Evolutionary conservation across 768 basidiomycete genomes (phyloP).

Genomic region (Xerocomellus amylosporus): DNA sequence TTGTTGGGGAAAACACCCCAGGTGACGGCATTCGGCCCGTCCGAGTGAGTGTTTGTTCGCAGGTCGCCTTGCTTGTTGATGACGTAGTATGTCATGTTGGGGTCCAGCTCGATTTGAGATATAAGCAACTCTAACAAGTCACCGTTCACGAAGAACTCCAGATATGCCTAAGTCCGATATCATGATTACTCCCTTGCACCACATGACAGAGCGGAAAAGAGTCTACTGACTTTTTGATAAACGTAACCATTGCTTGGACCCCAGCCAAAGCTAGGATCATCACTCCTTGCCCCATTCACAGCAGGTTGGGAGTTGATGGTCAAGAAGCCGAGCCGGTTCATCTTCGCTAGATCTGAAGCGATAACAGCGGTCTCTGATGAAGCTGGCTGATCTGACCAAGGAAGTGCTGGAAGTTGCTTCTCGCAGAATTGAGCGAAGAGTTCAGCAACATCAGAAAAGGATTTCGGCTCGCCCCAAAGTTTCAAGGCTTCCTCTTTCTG

Average conservation of each 20-base stretch:
- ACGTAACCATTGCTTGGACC: slow-evolving; percentile 92
- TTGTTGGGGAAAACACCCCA: slow-evolving; percentile 99
- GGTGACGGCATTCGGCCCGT: slow-evolving; percentile 97
- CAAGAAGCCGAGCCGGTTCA: slow-evolving; percentile 91
- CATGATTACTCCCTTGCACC: not conserved
- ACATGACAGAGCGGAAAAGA: not conserved
- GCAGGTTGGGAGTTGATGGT: slow-evolving; percentile 98
- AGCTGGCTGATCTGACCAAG: slow-evolving; percentile 93
- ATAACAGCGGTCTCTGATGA: slow-evolving; percentile 83
- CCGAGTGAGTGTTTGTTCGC: slow-evolving; percentile 90
- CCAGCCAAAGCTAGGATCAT: slow-evolving; percentile 88
- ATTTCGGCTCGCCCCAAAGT: slow-evolving; percentile 83
- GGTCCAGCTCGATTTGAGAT: slow-evolving; percentile 80
- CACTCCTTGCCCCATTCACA: slow-evolving; percentile 83
- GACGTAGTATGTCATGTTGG: slow-evolving; percentile 92
- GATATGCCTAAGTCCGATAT: slow-evolving; percentile 67
- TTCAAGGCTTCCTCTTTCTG: slow-evolving; percentile 85
- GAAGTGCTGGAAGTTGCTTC: slow-evolving; percentile 70
- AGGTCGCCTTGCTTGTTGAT: slow-evolving; percentile 96
- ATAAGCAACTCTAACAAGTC: slow-evolving; percentile 69
- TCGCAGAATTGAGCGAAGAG: slow-evolving; percentile 87
- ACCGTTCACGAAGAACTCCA: slow-evolving; percentile 91
- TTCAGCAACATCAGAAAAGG: slow-evolving; percentile 57
- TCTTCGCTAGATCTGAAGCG: slow-evolving; percentile 68
- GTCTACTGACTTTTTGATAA: slow-evolving; percentile 77